Percentiles rank a stretch among this genome's conserved stretches.
Conservation (phyloP, 2,329 filamentous ascomycete genomes). For the Didymella sp. region DNA sequence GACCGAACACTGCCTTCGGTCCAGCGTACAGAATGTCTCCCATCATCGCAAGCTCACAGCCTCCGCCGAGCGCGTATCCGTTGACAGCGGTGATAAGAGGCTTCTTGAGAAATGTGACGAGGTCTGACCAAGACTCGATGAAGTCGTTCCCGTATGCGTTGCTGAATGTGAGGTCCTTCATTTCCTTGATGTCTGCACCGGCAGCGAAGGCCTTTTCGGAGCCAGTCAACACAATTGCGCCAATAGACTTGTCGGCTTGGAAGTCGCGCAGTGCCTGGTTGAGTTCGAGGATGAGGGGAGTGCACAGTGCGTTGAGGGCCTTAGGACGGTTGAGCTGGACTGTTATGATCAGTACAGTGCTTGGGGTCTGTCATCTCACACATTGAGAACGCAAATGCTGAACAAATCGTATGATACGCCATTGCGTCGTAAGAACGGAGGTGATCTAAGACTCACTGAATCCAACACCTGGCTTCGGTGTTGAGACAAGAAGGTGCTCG, state of each 20-base stretch:
- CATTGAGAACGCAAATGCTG: neutral
- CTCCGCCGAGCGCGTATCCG: constrained; percentile 91
- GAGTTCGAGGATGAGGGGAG: constrained; percentile 87
- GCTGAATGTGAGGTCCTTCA: constrained; percentile 90
- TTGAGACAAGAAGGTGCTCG: constrained; percentile 82
- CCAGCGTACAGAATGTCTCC: constrained; percentile 94
- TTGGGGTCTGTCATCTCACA: neutral
- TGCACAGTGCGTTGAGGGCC: constrained; percentile 92
- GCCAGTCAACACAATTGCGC: constrained; percentile 74
- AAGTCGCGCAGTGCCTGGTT: constrained; percentile 50
- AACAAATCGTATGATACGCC: neutral
- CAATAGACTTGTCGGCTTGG: constrained; percentile 42
- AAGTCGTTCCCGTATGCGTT: constrained; percentile 88
- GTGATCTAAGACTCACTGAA: constrained; percentile 66
- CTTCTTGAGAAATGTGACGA: constrained; percentile 86
- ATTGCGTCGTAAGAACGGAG: neutral
- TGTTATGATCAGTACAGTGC: constrained; percentile 49
- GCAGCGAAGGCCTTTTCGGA: constrained; percentile 79
- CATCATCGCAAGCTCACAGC: constrained; percentile 98
- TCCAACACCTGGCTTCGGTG: constrained; percentile 86
- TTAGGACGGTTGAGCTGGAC: constrained; percentile 94
- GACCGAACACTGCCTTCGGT: constrained; percentile 84
- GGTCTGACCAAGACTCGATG: constrained; percentile 91
- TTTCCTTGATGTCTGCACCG: constrained; percentile 98
- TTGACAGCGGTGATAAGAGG: constrained; percentile 94